Conservation (phyloP, 768 basidiomycete genomes). For the Termitomyces sp. region DNA sequence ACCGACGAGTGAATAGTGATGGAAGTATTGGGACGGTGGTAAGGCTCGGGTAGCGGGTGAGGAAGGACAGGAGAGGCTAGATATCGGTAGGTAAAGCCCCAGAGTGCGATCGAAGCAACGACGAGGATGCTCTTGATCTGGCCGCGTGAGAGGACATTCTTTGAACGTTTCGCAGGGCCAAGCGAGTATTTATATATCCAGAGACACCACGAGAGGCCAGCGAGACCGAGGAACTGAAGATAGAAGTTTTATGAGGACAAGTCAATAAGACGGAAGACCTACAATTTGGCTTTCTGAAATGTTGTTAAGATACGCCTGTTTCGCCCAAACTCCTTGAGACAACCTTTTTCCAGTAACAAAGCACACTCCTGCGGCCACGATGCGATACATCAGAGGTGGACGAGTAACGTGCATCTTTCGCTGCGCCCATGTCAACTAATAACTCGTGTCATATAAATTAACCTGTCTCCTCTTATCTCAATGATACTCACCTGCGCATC, state of each 20-base stretch:
- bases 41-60: constrained; percentile 47
- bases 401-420: constrained; percentile 5
- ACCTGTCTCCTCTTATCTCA: neutral
- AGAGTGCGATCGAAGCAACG: constrained; percentile 28
- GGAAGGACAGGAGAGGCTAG: constrained; percentile 57
- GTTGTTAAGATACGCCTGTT: constrained; percentile 19
- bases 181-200: constrained; percentile 23
- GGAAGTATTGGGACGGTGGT: constrained; percentile 48
- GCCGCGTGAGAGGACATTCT: constrained; percentile 11
- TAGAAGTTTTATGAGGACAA: neutral
- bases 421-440: constrained; percentile 8
- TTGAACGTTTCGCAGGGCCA: constrained; percentile 15
- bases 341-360: constrained; percentile 23
- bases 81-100: constrained; percentile 31
- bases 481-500: constrained; percentile 20
- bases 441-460: neutral
- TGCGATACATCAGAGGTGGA: constrained; percentile 14
- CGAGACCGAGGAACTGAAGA: constrained; percentile 27
- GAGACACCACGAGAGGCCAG: constrained; percentile 25
- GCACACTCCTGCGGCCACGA: constrained; percentile 22
- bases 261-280: constrained; percentile 12
- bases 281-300: constrained; percentile 40
- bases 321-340: constrained; percentile 28
- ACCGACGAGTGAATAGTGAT: constrained; percentile 66
- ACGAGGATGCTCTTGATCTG: constrained; percentile 25